A percentile compares a stretch with the other conserved stretches of the same genome.
These are phyloP conservation scores for Aspergillus quadricinctus DNA, from an alignment of 2,329 filamentous ascomycete genomes.

Conservation along the genomic window DNA sequence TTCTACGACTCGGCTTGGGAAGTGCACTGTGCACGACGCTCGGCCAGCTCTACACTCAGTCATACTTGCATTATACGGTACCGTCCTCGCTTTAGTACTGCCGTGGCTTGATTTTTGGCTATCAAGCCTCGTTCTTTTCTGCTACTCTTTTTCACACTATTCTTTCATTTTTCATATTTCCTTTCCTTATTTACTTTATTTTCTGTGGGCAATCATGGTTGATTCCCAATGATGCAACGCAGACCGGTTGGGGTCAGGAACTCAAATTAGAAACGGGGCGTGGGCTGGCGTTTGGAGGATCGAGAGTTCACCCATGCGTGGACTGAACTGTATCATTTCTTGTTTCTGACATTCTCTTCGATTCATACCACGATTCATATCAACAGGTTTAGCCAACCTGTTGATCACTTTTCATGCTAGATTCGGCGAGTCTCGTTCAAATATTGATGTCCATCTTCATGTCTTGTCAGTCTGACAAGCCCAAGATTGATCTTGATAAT, in stretches of 20 bases:
- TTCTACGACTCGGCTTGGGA: slow-evolving; percentile 22
- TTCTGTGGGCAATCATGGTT: not conserved
- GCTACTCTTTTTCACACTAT: not conserved
- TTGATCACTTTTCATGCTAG: not conserved
- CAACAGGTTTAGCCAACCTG: not conserved
- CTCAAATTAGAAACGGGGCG: slow-evolving; percentile 15
- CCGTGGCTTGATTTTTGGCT: not conserved
- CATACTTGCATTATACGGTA: not conserved
- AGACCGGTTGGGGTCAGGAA: slow-evolving; percentile 6
- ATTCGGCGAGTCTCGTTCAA: not conserved
- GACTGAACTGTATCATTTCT: not conserved
- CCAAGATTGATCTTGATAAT: slow-evolving; percentile 1
- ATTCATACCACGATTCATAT: not conserved
- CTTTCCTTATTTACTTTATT: slow-evolving; percentile 6
- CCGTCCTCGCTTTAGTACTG: not conserved
- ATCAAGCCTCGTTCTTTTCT: not conserved
- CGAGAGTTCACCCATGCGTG: slow-evolving; percentile 1
- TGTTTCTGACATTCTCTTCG: slow-evolving; percentile 4
- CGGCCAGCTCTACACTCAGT: not conserved
- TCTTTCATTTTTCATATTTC: not conserved
- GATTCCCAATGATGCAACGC: slow-evolving; percentile 2
- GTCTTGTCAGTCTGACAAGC: not conserved
- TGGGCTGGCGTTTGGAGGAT: slow-evolving; percentile 12
- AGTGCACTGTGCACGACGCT: slow-evolving; percentile 7
- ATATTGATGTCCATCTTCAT: not conserved